These are phyloP conservation scores for Plantago major DNA, from an alignment of 257 asterid genomes.

Conservation along the genomic window DNA sequence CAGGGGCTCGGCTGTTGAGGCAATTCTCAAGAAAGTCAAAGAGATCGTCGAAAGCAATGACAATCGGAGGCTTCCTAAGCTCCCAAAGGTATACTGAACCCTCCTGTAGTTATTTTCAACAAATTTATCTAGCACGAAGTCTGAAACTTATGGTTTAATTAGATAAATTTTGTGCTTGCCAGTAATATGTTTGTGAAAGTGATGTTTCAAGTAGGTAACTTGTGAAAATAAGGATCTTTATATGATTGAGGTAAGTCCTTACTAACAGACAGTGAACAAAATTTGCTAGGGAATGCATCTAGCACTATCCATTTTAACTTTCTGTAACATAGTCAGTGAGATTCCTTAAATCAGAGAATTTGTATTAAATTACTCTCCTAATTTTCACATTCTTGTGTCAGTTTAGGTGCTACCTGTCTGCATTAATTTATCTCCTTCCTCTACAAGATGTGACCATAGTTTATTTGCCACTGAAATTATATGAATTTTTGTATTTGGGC, in stretches of 20 bases:
- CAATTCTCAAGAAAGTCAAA: conserved; percentile 55
- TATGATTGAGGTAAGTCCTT: neutral
- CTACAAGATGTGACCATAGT: no score
- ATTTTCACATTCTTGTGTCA: neutral
- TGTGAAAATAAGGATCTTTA: no score
- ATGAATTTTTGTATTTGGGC: conserved; percentile 9
- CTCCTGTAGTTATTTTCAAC: neutral
- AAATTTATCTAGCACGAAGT: neutral
- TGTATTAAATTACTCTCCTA: no score
- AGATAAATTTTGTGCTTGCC: neutral
- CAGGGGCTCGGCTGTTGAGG: conserved; percentile 34
- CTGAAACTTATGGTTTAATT: neutral
- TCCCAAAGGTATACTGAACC: conserved; percentile 70
- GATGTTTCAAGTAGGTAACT: no score
- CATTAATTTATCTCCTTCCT: no score
- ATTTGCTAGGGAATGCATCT: conserved; percentile 3
- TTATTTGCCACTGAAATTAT: neutral
- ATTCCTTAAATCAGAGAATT: no score
- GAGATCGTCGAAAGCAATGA: conserved; percentile 92
- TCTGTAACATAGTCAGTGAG: no score
- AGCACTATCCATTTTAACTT: neutral
- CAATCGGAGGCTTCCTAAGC: conserved; percentile 82
- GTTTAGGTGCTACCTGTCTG: neutral
- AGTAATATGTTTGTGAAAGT: neutral
- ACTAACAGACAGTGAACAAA: neutral